These are phyloP conservation scores for Mycena maculata DNA, from an alignment of 768 basidiomycete species.

Conservation along the genomic window DNA sequence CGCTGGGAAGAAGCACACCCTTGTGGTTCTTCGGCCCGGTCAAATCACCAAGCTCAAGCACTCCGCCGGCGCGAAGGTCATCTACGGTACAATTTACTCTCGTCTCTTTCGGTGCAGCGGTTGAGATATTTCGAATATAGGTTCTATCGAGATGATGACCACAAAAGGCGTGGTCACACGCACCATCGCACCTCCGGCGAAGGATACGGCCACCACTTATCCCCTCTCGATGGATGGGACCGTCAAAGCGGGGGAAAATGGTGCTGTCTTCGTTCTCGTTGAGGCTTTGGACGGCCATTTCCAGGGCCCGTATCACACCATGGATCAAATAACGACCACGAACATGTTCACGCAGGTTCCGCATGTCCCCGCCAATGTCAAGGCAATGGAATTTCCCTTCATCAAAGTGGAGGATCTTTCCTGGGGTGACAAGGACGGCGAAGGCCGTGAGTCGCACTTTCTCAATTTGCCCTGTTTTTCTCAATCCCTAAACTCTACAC, in stretches of 20 bases:
- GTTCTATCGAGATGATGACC: slow-evolving; percentile 1
- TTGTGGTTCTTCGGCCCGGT: slow-evolving; percentile 38
- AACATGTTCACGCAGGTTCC: slow-evolving; percentile 26
- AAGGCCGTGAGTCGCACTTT: slow-evolving; percentile 5
- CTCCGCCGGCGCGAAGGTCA: slow-evolving; percentile 34
- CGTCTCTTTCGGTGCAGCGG: background rate
- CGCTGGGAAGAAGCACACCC: slow-evolving; percentile 30
- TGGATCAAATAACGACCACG: slow-evolving; percentile 34
- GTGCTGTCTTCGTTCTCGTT: slow-evolving; percentile 27
- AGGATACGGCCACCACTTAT: background rate
- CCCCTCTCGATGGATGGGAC: background rate
- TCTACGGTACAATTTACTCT: slow-evolving; percentile 28
- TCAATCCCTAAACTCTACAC: background rate
- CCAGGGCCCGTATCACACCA: slow-evolving; percentile 35
- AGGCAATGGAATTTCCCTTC: slow-evolving; percentile 39
- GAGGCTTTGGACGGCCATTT: slow-evolving; percentile 4
- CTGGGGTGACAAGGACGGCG: slow-evolving; percentile 31
- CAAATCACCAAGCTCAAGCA: background rate
- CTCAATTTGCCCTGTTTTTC: background rate
- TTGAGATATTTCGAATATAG: background rate
- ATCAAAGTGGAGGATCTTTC: slow-evolving; percentile 39
- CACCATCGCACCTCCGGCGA: slow-evolving; percentile 8
- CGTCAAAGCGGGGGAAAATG: background rate
- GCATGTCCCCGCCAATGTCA: slow-evolving; percentile 31
- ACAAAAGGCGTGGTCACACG: background rate